Evolutionary conservation across 1,284 basidiomycete genomes (phyloP).

Genomic region (Sanghuangporus weigelae): DNA sequence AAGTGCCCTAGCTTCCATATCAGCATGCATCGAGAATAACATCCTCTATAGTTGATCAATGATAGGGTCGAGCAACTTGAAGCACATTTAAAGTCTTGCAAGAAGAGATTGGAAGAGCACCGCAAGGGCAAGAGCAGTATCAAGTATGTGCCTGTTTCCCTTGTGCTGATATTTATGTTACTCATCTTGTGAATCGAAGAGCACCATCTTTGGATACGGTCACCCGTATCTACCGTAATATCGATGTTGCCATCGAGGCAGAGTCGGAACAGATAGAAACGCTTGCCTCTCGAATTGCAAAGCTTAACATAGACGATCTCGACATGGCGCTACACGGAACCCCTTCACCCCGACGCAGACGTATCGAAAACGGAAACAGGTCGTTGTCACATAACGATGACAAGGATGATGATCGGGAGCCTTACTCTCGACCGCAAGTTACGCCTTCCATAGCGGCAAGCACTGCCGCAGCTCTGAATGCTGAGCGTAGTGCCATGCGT

Average conservation of each 20-base stretch:
- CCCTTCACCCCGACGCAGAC: not conserved
- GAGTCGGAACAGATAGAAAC: constrained; percentile 55
- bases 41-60: constrained; percentile 47
- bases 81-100: constrained; percentile 61
- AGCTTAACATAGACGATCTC: constrained; percentile 38
- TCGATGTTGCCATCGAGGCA: constrained; percentile 63
- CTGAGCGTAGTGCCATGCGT: constrained; percentile 64
- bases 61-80: constrained; percentile 77
- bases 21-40: constrained; percentile 10
- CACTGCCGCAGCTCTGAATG: constrained; percentile 73
- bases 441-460: constrained; percentile 62
- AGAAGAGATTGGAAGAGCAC: constrained; percentile 61
- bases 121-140: constrained; percentile 60
- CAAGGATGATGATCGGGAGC: constrained; percentile 24
- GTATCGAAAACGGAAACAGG: not conserved
- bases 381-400: not conserved
- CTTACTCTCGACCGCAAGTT: constrained; percentile 34
- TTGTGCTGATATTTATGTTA: not conserved
- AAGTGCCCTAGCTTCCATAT: constrained; percentile 22
- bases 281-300: constrained; percentile 51
- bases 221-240: constrained; percentile 79
- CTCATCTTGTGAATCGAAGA: constrained; percentile 32
- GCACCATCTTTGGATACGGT: constrained; percentile 81
- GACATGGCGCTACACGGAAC: constrained; percentile 7
- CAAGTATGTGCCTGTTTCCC: constrained; percentile 42